Conservation (phyloP, 2,329 filamentous ascomycete genomes). For the Dactylellina sp. region DNA sequence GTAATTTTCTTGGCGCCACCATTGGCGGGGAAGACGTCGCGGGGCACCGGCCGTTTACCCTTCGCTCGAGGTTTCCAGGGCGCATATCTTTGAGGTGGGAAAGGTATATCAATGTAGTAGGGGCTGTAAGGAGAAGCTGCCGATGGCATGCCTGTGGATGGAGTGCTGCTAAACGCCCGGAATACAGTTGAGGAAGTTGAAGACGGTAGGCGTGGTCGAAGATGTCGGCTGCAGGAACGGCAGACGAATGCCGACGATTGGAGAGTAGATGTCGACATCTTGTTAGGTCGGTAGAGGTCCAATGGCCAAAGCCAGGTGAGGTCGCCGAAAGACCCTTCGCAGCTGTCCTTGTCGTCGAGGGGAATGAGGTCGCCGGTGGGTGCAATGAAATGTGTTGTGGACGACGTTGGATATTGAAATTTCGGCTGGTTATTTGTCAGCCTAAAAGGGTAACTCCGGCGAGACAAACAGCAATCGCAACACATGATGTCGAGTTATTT, state of each 20-base stretch:
- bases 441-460: conserved; percentile 16
- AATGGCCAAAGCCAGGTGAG: conserved; percentile 19
- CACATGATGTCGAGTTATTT: conserved; percentile 53
- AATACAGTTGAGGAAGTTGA: conserved; percentile 9
- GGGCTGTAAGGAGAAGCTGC: conserved; percentile 44
- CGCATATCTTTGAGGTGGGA: conserved; percentile 50
- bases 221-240: conserved; percentile 53
- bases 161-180: conserved; percentile 39
- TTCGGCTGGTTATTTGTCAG: conserved; percentile 7
- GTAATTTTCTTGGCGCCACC: conserved; percentile 36
- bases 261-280: conserved; percentile 34
- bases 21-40: conserved; percentile 39
- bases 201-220: conserved; percentile 21
- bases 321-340: conserved; percentile 21
- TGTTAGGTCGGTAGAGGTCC: not conserved
- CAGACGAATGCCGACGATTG: conserved; percentile 51
- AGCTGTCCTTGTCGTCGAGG: conserved; percentile 16
- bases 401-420: conserved; percentile 47
- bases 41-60: conserved; percentile 41
- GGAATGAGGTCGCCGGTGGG: conserved; percentile 11
- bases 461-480: conserved; percentile 29
- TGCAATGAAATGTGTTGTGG: conserved; percentile 34
- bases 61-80: conserved; percentile 44
- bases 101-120: conserved; percentile 51
- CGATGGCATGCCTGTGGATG: conserved; percentile 26